A percentile compares a stretch with the other conserved stretches of the same genome.
phyloP scores from a whole-genome alignment of 495 filamentous ascomycete species.

The Ascobolus immersus region DNA sequence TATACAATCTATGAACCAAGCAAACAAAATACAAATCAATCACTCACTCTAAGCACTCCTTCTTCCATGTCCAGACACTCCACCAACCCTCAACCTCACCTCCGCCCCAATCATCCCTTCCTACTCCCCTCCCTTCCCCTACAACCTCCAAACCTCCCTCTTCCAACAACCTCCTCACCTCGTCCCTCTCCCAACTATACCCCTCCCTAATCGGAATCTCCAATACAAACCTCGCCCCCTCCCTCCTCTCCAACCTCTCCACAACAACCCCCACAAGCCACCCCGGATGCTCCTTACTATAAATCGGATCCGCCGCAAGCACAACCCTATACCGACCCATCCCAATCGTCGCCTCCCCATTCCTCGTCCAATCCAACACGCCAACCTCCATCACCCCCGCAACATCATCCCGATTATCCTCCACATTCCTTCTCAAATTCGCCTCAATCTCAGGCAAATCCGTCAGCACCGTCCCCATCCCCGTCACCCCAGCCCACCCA shows the following conservation, averaged over 20 bases:
- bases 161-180: conserved; percentile 31
- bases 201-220: conserved; percentile 42
- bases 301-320: conserved; percentile 48
- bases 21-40: too few relatives aligned
- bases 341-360: conserved; percentile 9
- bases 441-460: conserved; percentile 43
- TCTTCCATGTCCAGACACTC: too few relatives aligned
- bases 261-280: conserved; percentile 13
- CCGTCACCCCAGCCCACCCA: conserved; percentile 19
- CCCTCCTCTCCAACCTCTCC: conserved; percentile 24
- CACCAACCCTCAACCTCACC: conserved; percentile 37
- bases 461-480: conserved; percentile 24
- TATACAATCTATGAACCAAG: too few relatives aligned
- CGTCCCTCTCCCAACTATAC: conserved; percentile 26
- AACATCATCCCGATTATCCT: conserved; percentile 22
- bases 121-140: conserved; percentile 35
- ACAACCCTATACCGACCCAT: conserved; percentile 29
- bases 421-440: conserved; percentile 37
- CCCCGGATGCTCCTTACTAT: conserved; percentile 31
- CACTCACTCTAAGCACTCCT: too few relatives aligned
- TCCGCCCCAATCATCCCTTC: conserved; percentile 46
- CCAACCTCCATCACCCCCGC: conserved; percentile 17
- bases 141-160: conserved; percentile 26
- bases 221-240: conserved; percentile 28
- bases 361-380: conserved; percentile 44